Evolutionary conservation across 805 yeast species (phyloP).

Genomic region (Lipomyces yamadae): DNA sequence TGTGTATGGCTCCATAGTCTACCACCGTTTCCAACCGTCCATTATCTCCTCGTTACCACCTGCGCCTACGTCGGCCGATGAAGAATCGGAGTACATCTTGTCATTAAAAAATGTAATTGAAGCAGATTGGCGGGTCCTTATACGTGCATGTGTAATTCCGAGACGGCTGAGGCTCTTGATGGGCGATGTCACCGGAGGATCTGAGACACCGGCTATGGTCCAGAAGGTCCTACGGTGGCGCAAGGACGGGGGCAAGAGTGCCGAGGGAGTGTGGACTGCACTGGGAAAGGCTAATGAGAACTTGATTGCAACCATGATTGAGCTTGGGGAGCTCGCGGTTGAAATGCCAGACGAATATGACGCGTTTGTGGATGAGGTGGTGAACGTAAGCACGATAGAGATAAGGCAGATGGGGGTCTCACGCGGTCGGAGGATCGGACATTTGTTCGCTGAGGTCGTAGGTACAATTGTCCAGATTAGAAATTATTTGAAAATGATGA

Average conservation of each 20-base stretch:
- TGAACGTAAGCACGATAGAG: slow-evolving; percentile 13
- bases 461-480: slow-evolving; percentile 53
- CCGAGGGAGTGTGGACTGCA: slow-evolving; percentile 57
- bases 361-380: slow-evolving; percentile 23
- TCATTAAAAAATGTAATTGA: slow-evolving; percentile 42
- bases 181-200: slow-evolving; percentile 94
- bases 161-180: slow-evolving; percentile 69
- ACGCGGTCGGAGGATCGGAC: slow-evolving; percentile 6
- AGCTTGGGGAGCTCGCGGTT: slow-evolving; percentile 48
- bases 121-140: slow-evolving; percentile 62
- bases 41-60: slow-evolving; percentile 44
- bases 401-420: slow-evolving; percentile 7
- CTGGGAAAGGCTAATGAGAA: slow-evolving; percentile 64
- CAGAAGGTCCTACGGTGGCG: slow-evolving; percentile 76
- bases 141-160: slow-evolving; percentile 66
- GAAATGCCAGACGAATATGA: slow-evolving; percentile 49
- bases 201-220: slow-evolving; percentile 92
- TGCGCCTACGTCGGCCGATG: slow-evolving; percentile 41
- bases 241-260: slow-evolving; percentile 42
- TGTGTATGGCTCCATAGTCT: slow-evolving; percentile 83
- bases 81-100: slow-evolving; percentile 36
- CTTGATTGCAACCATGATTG: slow-evolving; percentile 56
- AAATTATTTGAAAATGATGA: slow-evolving; percentile 60
- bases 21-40: slow-evolving; percentile 72
- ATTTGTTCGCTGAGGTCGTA: slow-evolving; percentile 16